Evolutionary conservation across 2,329 filamentous ascomycete species (phyloP), one percentile per base, ranked within the genome.

Genomic region (Chaetomiaceae sp.): DNA sequence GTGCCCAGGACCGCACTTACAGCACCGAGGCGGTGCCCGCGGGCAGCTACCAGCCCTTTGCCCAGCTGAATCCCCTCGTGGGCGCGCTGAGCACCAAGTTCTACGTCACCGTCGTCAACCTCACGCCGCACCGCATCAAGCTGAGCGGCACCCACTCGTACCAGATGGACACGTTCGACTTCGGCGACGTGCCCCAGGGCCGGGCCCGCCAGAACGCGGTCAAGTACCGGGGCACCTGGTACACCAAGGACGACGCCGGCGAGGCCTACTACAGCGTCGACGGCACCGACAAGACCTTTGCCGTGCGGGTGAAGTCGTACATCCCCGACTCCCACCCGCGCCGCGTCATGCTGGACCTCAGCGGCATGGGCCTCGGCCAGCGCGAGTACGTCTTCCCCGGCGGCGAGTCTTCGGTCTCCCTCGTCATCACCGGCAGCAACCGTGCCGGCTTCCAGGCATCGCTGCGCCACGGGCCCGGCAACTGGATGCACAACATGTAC

Each of bases 341-440:
- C 2, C 55, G 62, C 4, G 58, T 61, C 7, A 54, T 64, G 1
- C 50, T 66, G 3, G 54, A 56, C 30, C 51, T 56, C 17, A 58
- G 49, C 6, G 62, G 61, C 22, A 63, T 65, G 62, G 56, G 59
- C 8, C 48, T 62, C 6, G 63, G 63, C 9, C 59, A 62, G 47
- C 58, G 64, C 14, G 64, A 66, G 38, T 65, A 65, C 38, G 51
- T 55, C 15, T 59, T 61, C 42, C 62, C 63, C 0, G 61, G 57
- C 8, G 55, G 58, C 12, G 56, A 63, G 27, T 53, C 58, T 0
- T 50, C 61, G 1, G 62, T 66, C 1, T 62, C 62, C 0, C 51
- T 66, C 3, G 62, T 66, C 15, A 65, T 67, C 34, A 64, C 64
- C 0, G 64, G 64, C 15, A 66, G 63, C 49, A 48, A 58, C 7